These are phyloP conservation scores for Russula lepida DNA, from an alignment of 768 basidiomycete species.

Conservation along the genomic window DNA sequence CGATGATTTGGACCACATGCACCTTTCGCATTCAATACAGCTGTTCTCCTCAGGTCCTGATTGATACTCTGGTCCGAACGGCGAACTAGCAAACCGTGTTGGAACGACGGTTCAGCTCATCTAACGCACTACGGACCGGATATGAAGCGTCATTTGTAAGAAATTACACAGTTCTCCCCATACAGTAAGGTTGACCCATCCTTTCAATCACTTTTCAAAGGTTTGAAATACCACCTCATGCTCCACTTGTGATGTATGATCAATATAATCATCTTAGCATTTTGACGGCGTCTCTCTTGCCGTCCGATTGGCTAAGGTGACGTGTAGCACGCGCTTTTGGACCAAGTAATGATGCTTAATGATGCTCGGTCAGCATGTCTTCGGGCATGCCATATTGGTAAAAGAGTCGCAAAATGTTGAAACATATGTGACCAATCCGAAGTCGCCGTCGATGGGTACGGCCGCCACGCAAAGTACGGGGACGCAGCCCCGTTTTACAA, in stretches of 20 bases:
- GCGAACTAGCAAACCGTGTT: not conserved
- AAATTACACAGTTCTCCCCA: not conserved
- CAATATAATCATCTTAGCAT: not conserved
- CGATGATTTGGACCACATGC: not conserved
- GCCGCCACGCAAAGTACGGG: not conserved
- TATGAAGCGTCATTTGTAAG: not conserved
- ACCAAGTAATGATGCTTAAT: not conserved
- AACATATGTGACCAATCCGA: not conserved
- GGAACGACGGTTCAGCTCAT: not conserved
- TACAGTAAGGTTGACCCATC: not conserved
- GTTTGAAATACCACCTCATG: not conserved
- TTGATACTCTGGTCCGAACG: not conserved
- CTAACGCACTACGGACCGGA: not conserved
- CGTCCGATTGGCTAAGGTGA: not conserved
- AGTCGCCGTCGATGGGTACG: not conserved
- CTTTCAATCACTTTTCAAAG: not conserved
- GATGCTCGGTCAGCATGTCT: not conserved
- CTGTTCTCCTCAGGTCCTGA: not conserved
- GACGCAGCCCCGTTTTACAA: not conserved
- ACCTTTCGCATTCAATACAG: not conserved
- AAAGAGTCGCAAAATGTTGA: not conserved
- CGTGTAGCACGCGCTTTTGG: not conserved
- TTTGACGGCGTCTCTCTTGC: not conserved
- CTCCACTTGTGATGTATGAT: not conserved
- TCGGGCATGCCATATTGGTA: not conserved